Conservation (phyloP, 495 filamentous ascomycete genomes). For the Sphaerosporella brunnea region DNA sequence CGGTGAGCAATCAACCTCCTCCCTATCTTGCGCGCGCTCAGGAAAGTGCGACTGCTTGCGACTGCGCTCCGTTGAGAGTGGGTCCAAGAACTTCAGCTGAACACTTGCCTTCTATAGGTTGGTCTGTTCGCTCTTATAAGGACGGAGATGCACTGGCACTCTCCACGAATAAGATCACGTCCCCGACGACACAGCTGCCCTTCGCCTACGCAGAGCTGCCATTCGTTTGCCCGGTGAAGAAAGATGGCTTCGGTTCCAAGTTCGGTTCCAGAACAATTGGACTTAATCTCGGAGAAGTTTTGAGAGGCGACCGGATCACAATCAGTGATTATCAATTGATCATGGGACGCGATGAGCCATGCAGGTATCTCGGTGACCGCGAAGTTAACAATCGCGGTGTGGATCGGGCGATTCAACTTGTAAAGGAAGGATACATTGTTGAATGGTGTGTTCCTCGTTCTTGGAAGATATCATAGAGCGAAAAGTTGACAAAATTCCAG, state of each 20-base stretch:
- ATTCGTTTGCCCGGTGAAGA: constrained; percentile 71
- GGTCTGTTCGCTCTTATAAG: constrained; percentile 56
- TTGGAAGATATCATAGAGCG: no score
- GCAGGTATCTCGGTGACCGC: constrained; percentile 54
- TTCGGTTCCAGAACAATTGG: constrained; percentile 65
- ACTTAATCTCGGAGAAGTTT: constrained; percentile 81
- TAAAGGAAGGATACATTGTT: constrained; percentile 68
- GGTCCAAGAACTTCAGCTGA: neutral
- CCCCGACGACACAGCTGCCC: constrained; percentile 77
- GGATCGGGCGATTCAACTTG: constrained; percentile 52
- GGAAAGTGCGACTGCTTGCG: neutral
- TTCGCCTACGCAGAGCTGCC: constrained; percentile 89
- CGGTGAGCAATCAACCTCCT: constrained; percentile 9
- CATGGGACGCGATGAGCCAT: constrained; percentile 66
- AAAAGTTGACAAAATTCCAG: no score
- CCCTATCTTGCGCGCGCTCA: neutral
- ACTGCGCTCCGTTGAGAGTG: no score
- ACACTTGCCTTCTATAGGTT: constrained; percentile 24
- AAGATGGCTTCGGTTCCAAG: constrained; percentile 46
- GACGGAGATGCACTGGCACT: constrained; percentile 68
- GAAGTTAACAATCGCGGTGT: constrained; percentile 48
- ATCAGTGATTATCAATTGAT: constrained; percentile 71
- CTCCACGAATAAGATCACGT: constrained; percentile 91
- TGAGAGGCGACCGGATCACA: constrained; percentile 79
- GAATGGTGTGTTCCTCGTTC: constrained; percentile 43